These are phyloP conservation scores for Pascua sp. DNA, from an alignment of 1,284 basidiomycete genomes.

Conservation along the genomic window DNA sequence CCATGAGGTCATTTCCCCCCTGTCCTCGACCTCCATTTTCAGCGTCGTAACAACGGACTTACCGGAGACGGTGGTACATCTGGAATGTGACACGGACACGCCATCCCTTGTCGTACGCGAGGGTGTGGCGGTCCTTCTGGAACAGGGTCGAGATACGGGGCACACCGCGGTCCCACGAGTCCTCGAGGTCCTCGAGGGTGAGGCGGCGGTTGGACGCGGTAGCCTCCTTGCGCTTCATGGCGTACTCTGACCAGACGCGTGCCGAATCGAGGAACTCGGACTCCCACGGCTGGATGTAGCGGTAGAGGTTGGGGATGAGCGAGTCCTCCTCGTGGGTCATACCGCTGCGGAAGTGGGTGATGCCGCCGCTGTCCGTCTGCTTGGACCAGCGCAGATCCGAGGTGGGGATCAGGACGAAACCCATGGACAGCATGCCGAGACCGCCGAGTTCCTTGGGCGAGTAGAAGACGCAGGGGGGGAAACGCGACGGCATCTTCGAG, in stretches of 20 bases:
- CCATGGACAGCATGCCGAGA: conserved; percentile 99
- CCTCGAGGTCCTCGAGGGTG: conserved; percentile 94
- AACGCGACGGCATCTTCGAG: conserved; percentile 99
- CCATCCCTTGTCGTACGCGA: conserved; percentile 97
- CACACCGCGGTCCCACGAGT: conserved; percentile 95
- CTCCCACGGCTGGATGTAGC: conserved; percentile 98
- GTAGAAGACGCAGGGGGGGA: conserved; percentile 94
- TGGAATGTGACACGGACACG: conserved; percentile 94
- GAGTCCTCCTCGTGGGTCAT: conserved; percentile 95
- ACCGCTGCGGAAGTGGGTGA: conserved; percentile 95
- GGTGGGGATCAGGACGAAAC: conserved; percentile 95
- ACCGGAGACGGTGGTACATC: conserved; percentile 74
- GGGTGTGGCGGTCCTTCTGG: conserved; percentile 93
- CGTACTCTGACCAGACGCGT: conserved; percentile 99
- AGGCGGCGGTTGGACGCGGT: conserved; percentile 94
- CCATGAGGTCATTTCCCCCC: background rate
- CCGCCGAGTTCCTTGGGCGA: conserved; percentile 95
- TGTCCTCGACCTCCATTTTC: no score
- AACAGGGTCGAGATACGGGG: conserved; percentile 55
- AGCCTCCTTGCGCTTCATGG: conserved; percentile 98
- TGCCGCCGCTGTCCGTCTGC: conserved; percentile 90
- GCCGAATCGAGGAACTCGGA: conserved; percentile 97
- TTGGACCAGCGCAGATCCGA: conserved; percentile 97
- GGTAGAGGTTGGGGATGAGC: conserved; percentile 94
- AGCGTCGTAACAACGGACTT: no score